A percentile compares a stretch with the other conserved stretches of the same genome.
Conservation (phyloP, 2,329 filamentous ascomycete genomes). For the Diaporthe velutina region DNA sequence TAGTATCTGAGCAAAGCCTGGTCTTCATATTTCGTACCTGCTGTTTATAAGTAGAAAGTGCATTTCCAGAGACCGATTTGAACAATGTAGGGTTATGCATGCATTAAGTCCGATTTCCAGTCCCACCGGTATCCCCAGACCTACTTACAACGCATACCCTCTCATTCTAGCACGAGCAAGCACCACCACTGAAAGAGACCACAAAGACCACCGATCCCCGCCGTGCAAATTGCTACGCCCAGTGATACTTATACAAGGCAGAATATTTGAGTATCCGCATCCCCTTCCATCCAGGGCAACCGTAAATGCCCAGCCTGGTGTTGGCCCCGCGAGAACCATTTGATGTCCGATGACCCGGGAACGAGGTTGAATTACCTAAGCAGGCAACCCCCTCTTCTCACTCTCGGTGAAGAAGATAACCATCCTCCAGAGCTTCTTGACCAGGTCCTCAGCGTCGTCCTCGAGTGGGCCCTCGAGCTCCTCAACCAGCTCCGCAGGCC, state of each 20-base stretch:
- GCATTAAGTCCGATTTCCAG: background rate
- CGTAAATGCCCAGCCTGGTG: background rate
- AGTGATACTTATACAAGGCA: background rate
- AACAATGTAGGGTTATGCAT: background rate
- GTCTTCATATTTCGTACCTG: no score
- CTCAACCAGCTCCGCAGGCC: conserved; percentile 84
- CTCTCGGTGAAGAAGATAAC: conserved; percentile 97
- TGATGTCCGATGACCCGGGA: no score
- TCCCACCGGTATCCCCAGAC: no score
- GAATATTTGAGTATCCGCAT: background rate
- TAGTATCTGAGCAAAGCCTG: no score
- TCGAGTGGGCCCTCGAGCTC: conserved; percentile 91
- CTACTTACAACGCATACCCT: background rate
- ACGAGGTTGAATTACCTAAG: conserved; percentile 53
- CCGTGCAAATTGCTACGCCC: background rate
- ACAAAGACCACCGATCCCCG: background rate
- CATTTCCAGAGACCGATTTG: background rate
- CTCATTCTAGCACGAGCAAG: background rate
- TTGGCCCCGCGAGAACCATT: no score
- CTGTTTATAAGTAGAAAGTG: no score
- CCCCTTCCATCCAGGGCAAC: background rate
- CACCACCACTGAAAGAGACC: background rate
- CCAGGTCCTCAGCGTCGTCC: conserved; percentile 92
- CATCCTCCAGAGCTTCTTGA: conserved; percentile 98
- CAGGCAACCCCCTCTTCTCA: conserved; percentile 88